Evolutionary conservation across 2,329 filamentous ascomycete species (phyloP), one percentile per base, ranked within the genome.

Genomic region (Cercospora brassicicola): DNA sequence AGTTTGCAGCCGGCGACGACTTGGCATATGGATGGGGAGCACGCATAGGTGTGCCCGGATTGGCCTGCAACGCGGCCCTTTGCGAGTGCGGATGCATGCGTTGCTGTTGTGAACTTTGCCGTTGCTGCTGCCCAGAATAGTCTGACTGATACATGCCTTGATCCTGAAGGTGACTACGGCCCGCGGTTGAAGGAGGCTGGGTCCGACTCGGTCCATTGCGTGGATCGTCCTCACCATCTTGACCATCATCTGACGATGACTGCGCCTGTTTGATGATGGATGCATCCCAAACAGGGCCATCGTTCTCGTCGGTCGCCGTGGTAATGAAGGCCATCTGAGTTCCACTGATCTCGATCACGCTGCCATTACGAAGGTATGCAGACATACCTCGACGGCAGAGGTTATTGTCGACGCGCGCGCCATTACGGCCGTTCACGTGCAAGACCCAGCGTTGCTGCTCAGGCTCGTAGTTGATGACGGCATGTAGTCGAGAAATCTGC

Each of bases 311-410:
- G 85, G 85, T 76, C 91, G 87, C 88, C 0, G 95, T 94, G n/a
- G 96, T 87, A 59, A 97, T 92, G 80, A 99, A 99, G 85, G 98
- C 94, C 95, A 99, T 99, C 82, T 99, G 94, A 0, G 95, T 91
- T 63, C 92, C 92, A 74, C 91, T 91, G 76, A 98, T 92, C 76
- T 97, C 93, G 67, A 99, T 90, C 53, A 98, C 92, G 78, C 94
- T 90, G 67, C 95, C 95, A 75, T 94, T 97, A 51, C 88, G 88
- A 28, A 99, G 85, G 31, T 87, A 82, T 36, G 88, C 86, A 39
- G 88, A 85, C 45, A 86, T 82, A 11, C 90, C 90, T 62, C 89
- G 85, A 75, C 91, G 91, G 65, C 96, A 82, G 20, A 87, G 83
- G 61, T 82, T 81, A 69, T 92, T 92, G 78, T 99, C 92, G 23